These are phyloP conservation scores for Dipodascopsis tothii DNA, from an alignment of 805 yeast species.

Conservation along the genomic window DNA sequence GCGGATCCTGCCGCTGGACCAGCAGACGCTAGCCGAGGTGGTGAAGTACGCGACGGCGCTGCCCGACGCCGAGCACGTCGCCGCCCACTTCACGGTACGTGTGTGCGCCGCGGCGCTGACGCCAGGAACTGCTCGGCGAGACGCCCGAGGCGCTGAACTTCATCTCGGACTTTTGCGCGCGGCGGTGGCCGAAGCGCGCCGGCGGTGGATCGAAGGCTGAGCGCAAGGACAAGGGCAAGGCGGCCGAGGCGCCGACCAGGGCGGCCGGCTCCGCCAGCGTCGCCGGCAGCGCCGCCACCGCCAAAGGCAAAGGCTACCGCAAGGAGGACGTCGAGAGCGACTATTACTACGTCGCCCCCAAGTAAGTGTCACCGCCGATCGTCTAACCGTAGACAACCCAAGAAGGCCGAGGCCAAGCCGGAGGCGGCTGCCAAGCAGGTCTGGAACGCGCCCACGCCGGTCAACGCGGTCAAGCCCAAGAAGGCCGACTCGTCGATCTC, in stretches of 20 bases:
- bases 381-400: not conserved
- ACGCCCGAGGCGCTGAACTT: slow-evolving; percentile 18
- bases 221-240: too few species aligned
- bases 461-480: not conserved
- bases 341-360: slow-evolving; percentile 2
- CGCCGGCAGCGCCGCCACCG: not conserved
- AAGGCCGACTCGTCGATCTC: too few species aligned
- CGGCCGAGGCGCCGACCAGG: too few species aligned
- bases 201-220: not conserved
- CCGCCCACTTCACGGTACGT: slow-evolving; percentile 39
- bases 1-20: slow-evolving; percentile 48
- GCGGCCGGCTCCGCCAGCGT: not conserved
- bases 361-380: slow-evolving; percentile 1
- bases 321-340: slow-evolving; percentile 2
- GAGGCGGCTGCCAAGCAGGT: not conserved
- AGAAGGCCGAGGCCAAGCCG: not conserved
- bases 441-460: not conserved
- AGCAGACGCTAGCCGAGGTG: slow-evolving; percentile 48
- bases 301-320: slow-evolving; percentile 4
- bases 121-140: slow-evolving; percentile 20
- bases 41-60: slow-evolving; percentile 46
- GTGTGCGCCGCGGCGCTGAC: not conserved
- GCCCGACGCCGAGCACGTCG: slow-evolving; percentile 42
- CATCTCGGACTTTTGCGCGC: slow-evolving; percentile 17
- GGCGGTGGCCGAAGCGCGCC: slow-evolving; percentile 15